Conservation (phyloP, 2,329 filamentous ascomycete genomes). For the Hortaea werneckii region DNA sequence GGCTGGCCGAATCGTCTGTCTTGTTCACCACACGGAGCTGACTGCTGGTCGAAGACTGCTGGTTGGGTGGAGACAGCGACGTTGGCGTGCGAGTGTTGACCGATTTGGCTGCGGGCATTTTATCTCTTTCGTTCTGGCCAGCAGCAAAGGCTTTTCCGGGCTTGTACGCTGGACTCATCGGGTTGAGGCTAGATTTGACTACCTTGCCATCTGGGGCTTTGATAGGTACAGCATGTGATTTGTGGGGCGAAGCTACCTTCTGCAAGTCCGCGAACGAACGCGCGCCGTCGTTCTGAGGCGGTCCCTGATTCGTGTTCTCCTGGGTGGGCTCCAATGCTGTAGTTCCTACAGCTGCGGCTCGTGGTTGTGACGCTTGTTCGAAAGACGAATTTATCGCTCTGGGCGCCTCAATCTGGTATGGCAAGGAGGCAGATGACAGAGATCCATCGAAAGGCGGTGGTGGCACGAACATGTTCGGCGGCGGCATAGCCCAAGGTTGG, state of each 20-base stretch:
- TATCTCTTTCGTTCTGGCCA: neutral
- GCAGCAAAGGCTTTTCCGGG: constrained; percentile 12
- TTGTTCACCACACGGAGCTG: constrained; percentile 1
- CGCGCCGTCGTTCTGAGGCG: constrained; percentile 6
- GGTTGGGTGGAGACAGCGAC: constrained; percentile 11
- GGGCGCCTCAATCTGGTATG: constrained; percentile 2
- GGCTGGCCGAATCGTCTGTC: constrained; percentile 14
- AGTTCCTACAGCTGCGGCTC: neutral
- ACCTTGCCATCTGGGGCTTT: constrained; percentile 21
- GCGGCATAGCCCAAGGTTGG: constrained; percentile 14
- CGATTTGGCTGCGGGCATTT: neutral
- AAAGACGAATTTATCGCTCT: neutral
- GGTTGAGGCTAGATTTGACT: constrained; percentile 25
- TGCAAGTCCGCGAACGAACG: constrained; percentile 13
- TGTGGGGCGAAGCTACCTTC: constrained; percentile 12
- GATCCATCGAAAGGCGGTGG: constrained; percentile 23
- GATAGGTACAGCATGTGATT: constrained; percentile 25
- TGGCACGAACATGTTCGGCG: constrained; percentile 15
- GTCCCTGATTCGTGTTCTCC: neutral
- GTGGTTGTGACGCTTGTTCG: neutral
- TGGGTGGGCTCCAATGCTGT: neutral
- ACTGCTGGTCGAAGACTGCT: constrained; percentile 1
- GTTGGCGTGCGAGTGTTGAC: constrained; percentile 6
- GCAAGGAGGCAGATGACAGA: constrained; percentile 11
- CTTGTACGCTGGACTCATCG: constrained; percentile 30